Base-by-base conservation (phyloP, 2,329 filamentous ascomycete genomes). In the Epichloe uncinata region DNA sequence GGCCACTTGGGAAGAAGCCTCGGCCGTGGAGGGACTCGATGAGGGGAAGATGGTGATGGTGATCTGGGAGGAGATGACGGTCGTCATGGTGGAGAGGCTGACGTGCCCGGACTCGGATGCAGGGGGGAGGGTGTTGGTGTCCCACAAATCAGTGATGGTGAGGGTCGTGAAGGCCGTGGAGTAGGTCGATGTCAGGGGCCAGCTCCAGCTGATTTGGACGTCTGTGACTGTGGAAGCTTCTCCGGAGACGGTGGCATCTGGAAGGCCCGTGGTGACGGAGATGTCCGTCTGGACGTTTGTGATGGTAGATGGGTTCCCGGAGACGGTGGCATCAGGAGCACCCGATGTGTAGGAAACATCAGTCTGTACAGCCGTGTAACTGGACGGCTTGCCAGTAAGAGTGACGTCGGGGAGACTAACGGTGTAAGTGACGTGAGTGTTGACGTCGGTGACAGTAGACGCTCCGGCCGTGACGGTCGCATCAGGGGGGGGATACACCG, bases 171-270 rank as follows among this genome's bases (percentile, higher is more conserved):
- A 43, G 9, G 54, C 51, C 38, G 51, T 55, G 35, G 48, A 30
- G n/a, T 51, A 47, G 47, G 46, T 50, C 11, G 52, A 47, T 45
- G 42, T 49, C 50, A 50, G 57, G 51, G 34, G 49, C 49, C 60
- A 42, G 11, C 56, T 61, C 43, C 53, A 53, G 30, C 57, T 60
- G 20, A 57, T 57, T 46, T 60, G 50, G 16, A 60, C 20, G 18
- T 60, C 50, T 11, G 63, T 67, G 35, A 66, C 55, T 5, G 66
- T 68, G 1, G 54, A 57, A 2, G 64, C 60, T 36, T 57, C 57
- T 4, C 59, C 64, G 13, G 64, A 57, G 34, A 68, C 55, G 20
- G 60, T 64, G 38, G 58, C 64, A 50, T 66, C 64, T 5, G 64
- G 61, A 9, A 61, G 57, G 2, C 60, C 60, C 15, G 55, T 55